A percentile compares a stretch with the other conserved stretches of the same genome.
phyloP scores from a whole-genome alignment of 805 yeast genomes.

The Saturnispora sanitii region DNA sequence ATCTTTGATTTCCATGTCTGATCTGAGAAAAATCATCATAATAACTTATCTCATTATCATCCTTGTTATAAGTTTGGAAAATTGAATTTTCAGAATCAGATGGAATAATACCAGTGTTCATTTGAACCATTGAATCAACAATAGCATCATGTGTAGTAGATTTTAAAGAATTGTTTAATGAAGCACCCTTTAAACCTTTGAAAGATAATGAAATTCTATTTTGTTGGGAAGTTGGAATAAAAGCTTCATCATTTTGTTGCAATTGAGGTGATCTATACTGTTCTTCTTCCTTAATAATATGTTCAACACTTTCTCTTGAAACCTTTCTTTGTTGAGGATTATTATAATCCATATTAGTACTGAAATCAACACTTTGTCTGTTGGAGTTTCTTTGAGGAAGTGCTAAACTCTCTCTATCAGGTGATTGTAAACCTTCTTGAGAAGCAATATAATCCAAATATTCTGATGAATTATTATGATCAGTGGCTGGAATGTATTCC shows the following conservation, averaged over 20 bases:
- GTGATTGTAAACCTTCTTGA: no score
- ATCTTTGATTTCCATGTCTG: background rate
- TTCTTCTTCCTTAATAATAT: slow-evolving; percentile 12
- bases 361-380: background rate
- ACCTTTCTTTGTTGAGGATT: slow-evolving; percentile 2
- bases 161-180: slow-evolving; percentile 26
- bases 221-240: slow-evolving; percentile 5
- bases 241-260: slow-evolving; percentile 12
- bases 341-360: no score
- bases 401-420: no score
- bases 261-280: background rate
- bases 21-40: background rate
- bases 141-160: slow-evolving; percentile 23
- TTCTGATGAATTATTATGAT: no score
- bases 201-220: slow-evolving; percentile 39
- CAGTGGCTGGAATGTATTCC: slow-evolving; percentile 2
- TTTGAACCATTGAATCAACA: slow-evolving; percentile 19
- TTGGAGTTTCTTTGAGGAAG: no score
- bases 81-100: slow-evolving; percentile 15
- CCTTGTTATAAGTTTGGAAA: slow-evolving; percentile 4
- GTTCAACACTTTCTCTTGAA: slow-evolving; percentile 11
- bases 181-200: slow-evolving; percentile 53
- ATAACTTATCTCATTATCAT: background rate
- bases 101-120: slow-evolving; percentile 11
- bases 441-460: no score